Percentiles rank a stretch among this genome's conserved stretches.
These are phyloP conservation scores for Delonix regia DNA, from an alignment of 306 rosid species.

Conservation along the genomic window DNA sequence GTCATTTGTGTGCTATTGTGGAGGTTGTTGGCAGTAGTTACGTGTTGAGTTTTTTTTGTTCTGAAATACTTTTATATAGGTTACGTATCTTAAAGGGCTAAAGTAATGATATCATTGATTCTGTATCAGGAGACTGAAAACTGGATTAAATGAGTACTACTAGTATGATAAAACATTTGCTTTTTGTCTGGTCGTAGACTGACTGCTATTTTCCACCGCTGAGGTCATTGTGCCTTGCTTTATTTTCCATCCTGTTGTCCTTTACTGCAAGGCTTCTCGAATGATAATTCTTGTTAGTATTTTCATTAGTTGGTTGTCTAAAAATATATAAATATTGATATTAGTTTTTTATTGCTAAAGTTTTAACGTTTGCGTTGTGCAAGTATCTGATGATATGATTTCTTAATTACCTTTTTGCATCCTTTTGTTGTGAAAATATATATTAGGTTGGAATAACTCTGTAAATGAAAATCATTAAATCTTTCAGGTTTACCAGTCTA, in stretches of 20 bases:
- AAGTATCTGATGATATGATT: slow-evolving; percentile 11
- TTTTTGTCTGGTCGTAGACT: slow-evolving; percentile 4
- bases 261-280: background rate
- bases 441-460: background rate
- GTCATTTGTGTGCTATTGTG: slow-evolving; percentile 1
- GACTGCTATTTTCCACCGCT: background rate
- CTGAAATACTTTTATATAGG: background rate
- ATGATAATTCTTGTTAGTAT: slow-evolving; percentile 7
- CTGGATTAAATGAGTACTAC: slow-evolving; percentile 7
- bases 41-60: background rate
- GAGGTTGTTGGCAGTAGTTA: slow-evolving; percentile 15
- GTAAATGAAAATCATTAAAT: background rate
- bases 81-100: background rate
- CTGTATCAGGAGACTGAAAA: slow-evolving; percentile 2
- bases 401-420: slow-evolving; percentile 6
- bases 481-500: slow-evolving; percentile 13
- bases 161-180: background rate
- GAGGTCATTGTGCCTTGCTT: slow-evolving; percentile 8
- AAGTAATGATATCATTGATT: background rate
- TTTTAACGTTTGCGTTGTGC: slow-evolving; percentile 7
- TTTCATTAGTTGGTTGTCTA: background rate
- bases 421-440: slow-evolving; percentile 8
- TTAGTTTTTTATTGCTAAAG: slow-evolving; percentile 4
- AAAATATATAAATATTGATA: slow-evolving; percentile 15
- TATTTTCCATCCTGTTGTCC: slow-evolving; percentile 1